Evolutionary conservation across 2,329 filamentous ascomycete genomes (phyloP).

Genomic region (Aureobasidium lini): DNA sequence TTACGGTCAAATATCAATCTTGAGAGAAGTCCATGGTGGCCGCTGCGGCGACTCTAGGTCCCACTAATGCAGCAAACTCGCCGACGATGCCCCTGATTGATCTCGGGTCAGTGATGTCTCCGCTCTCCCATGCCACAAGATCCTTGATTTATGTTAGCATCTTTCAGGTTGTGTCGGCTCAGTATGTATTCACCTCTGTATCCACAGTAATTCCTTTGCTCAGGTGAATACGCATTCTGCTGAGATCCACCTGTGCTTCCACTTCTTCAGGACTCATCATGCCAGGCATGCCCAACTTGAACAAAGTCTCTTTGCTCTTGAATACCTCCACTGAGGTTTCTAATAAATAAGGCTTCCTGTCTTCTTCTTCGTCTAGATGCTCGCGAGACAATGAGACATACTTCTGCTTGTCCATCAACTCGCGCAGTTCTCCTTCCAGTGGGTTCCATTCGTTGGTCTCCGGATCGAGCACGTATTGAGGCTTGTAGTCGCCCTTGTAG

Average conservation of each 20-base stretch:
- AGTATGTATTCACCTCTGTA: conserved; percentile 25
- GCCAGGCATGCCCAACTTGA: conserved; percentile 60
- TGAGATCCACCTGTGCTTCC: conserved; percentile 46
- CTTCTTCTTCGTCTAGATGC: conserved; percentile 20
- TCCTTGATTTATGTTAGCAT: conserved; percentile 28
- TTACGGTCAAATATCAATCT: background rate
- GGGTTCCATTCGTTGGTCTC: conserved; percentile 29
- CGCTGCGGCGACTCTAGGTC: conserved; percentile 49
- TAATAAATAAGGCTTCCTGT: conserved; percentile 18
- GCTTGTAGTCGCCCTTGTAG: conserved; percentile 74
- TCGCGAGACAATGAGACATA: conserved; percentile 43
- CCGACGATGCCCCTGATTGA: conserved; percentile 57
- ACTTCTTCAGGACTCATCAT: conserved; percentile 51
- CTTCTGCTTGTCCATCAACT: conserved; percentile 45
- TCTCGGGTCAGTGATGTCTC: conserved; percentile 40
- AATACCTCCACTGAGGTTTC: conserved; percentile 26
- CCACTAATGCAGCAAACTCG: conserved; percentile 60
- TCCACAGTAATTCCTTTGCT: conserved; percentile 25
- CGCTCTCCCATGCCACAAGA: conserved; percentile 53
- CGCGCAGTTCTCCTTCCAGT: conserved; percentile 25
- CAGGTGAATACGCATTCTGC: conserved; percentile 50
- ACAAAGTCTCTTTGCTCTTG: conserved; percentile 40
- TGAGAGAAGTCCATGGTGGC: conserved; percentile 51
- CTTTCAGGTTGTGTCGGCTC: background rate
- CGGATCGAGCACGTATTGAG: conserved; percentile 67